Evolutionary conservation across 2,329 filamentous ascomycete genomes (phyloP).

Genomic region (Aspergillus glaucus): DNA sequence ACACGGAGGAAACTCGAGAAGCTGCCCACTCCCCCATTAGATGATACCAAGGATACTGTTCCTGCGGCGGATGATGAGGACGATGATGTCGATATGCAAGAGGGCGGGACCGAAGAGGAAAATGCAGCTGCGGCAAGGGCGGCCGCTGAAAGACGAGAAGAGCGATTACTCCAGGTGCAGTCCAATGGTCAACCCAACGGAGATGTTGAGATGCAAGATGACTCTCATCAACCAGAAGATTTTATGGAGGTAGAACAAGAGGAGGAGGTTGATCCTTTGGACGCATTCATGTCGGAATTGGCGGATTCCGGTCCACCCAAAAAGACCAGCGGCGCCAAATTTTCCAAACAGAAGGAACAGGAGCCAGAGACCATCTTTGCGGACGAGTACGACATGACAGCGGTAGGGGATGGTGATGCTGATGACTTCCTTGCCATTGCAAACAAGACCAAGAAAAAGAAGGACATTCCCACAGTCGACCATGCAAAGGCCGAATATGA

Average conservation of each 20-base stretch:
- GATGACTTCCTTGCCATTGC: conserved; percentile 60
- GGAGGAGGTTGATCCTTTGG: conserved; percentile 78
- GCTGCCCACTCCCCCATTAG: conserved; percentile 69
- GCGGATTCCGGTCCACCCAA: conserved; percentile 45
- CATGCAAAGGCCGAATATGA: conserved; percentile 82
- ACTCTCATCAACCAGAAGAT: conserved; percentile 26
- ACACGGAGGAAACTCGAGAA: conserved; percentile 84
- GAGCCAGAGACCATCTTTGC: conserved; percentile 83
- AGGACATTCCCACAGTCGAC: conserved; percentile 83
- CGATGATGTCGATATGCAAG: conserved; percentile 67
- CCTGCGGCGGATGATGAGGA: conserved; percentile 57
- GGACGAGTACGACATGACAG: conserved; percentile 68
- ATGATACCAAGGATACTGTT: conserved; percentile 51
- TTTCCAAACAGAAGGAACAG: conserved; percentile 47
- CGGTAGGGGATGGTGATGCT: conserved; percentile 55
- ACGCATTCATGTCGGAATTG: conserved; percentile 88
- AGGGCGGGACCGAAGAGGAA: conserved; percentile 80
- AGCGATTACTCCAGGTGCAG: conserved; percentile 43
- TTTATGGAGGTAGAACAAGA: conserved; percentile 28
- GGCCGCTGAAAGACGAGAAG: conserved; percentile 77
- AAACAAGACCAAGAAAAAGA: conserved; percentile 74
- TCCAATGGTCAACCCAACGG: conserved; percentile 41
- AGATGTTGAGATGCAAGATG: conserved; percentile 43
- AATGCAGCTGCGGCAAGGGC: conserved; percentile 77
- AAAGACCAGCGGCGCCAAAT: conserved; percentile 29